These are phyloP conservation scores for Lolium multiflorum DNA, from an alignment of 176 grass and related monocot species.

Conservation along the genomic window DNA sequence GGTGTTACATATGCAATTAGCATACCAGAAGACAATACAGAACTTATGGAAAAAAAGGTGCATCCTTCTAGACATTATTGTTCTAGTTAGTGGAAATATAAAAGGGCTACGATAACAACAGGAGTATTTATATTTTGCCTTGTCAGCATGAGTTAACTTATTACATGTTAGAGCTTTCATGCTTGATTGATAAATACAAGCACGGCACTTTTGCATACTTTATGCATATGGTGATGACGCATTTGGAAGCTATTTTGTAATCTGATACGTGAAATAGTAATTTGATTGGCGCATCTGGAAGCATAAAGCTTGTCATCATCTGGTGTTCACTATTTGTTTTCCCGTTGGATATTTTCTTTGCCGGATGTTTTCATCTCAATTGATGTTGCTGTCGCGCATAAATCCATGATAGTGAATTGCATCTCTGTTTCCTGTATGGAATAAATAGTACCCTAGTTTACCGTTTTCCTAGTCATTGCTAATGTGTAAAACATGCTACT, in stretches of 20 bases:
- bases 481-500: too few species aligned
- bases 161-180: too few species aligned
- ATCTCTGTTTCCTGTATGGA: not conserved
- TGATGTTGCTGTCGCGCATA: not conserved
- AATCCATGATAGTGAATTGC: not conserved
- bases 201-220: too few species aligned
- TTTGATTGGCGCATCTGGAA: not conserved
- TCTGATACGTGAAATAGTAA: not conserved
- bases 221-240: too few species aligned
- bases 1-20: not conserved
- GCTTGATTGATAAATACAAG: too few species aligned
- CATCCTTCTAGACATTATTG: not conserved
- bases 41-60: not conserved
- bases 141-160: not conserved
- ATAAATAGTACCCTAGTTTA: not conserved
- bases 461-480: not conserved
- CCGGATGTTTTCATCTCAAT: not conserved
- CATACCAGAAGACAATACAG: not conserved
- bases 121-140: not conserved
- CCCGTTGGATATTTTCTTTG: not conserved
- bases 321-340: not conserved
- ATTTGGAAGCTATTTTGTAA: not conserved
- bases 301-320: too few species aligned
- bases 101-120: not conserved
- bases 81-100: not conserved